Conservation (phyloP, 768 basidiomycete species). For the Suillus plorans region DNA sequence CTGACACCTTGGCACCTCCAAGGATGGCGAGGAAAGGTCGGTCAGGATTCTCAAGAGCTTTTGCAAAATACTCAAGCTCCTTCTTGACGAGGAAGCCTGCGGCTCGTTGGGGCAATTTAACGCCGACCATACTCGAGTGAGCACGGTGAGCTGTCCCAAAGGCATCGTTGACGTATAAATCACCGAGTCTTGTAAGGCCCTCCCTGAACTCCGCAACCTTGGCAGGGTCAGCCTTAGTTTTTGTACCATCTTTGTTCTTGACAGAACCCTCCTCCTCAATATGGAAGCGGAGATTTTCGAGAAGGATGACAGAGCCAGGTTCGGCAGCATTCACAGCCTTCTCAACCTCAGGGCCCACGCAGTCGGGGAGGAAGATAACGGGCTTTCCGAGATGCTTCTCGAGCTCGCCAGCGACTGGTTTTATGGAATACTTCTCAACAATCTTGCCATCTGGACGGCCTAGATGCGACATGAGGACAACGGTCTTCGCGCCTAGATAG, state of each 20-base stretch:
- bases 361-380: constrained; percentile 83
- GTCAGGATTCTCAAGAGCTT: constrained; percentile 92
- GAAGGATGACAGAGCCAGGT: constrained; percentile 75
- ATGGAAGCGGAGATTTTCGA: constrained; percentile 98
- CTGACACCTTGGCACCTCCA: constrained; percentile 97
- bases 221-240: constrained; percentile 88
- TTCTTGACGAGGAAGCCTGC: constrained; percentile 98
- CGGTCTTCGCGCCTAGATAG: constrained; percentile 66
- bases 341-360: constrained; percentile 85
- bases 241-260: constrained; percentile 92
- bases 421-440: constrained; percentile 86
- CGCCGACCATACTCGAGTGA: constrained; percentile 98
- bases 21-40: constrained; percentile 97
- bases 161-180: constrained; percentile 98
- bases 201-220: constrained; percentile 83
- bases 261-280: constrained; percentile 95
- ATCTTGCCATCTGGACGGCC: constrained; percentile 95
- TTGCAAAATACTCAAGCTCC: constrained; percentile 98
- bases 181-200: constrained; percentile 86
- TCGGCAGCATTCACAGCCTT: constrained; percentile 60
- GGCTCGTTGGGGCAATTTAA: constrained; percentile 88
- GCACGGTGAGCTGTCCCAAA: constrained; percentile 99
- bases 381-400: constrained; percentile 67
- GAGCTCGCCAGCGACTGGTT: constrained; percentile 80
- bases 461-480: constrained; percentile 97